Evolutionary conservation across 352 stramenopile genomes (phyloP).

Genomic region (Poterioochromonas sp.): DNA sequence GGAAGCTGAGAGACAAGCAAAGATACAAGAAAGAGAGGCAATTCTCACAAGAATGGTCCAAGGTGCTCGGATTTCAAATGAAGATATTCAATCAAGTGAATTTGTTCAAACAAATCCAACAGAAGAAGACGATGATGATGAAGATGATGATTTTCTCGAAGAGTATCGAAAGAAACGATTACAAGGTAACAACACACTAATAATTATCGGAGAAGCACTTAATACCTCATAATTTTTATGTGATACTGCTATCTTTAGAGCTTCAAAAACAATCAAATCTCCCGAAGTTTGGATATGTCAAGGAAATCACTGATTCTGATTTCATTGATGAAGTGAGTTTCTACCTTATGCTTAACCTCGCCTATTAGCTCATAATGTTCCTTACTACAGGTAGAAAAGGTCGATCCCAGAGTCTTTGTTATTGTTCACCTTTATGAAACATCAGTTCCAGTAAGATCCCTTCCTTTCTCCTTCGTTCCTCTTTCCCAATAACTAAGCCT

Average conservation of each 20-base stretch:
- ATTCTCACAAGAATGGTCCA: background rate
- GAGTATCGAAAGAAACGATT: background rate
- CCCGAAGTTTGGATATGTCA: too few species aligned
- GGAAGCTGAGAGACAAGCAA: background rate
- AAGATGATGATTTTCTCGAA: background rate
- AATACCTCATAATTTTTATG: too few species aligned
- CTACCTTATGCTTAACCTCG: background rate
- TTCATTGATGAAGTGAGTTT: background rate
- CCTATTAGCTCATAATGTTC: background rate
- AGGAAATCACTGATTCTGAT: too few species aligned
- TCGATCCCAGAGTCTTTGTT: background rate
- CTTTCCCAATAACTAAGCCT: background rate
- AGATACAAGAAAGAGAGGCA: background rate
- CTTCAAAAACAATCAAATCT: too few species aligned
- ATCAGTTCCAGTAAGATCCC: background rate
- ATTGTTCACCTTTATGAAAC: background rate
- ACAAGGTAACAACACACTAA: too few species aligned
- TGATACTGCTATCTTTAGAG: too few species aligned
- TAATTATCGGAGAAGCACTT: too few species aligned
- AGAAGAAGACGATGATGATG: background rate
- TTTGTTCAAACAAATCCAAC: background rate
- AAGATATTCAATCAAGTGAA: background rate
- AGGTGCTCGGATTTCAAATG: background rate
- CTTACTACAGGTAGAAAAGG: background rate
- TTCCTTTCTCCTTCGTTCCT: background rate